Evolutionary conservation across 345 rosid species (phyloP).

Genomic region (Citrus sp.): DNA sequence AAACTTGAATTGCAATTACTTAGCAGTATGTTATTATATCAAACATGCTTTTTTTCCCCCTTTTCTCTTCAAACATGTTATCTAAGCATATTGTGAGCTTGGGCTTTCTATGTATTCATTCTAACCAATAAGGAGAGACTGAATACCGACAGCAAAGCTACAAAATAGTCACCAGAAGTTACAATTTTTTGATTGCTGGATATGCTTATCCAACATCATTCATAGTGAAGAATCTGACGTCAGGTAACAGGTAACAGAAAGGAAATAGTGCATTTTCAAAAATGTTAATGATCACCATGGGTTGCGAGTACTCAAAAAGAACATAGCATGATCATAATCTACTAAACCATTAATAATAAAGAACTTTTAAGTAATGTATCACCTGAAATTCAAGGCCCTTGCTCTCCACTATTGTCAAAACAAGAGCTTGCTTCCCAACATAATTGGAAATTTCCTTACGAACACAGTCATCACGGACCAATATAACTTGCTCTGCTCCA

Average conservation of each 20-base stretch:
- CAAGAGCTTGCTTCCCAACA: conserved; percentile 51
- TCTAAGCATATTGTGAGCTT: background rate
- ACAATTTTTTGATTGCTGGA: background rate
- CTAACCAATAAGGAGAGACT: background rate
- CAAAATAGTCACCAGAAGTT: background rate
- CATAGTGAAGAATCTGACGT: background rate
- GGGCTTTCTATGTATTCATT: background rate
- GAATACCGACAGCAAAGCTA: background rate
- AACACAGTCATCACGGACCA: conserved; percentile 41
- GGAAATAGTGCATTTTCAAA: background rate
- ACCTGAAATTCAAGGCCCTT: conserved; percentile 61
- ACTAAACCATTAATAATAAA: background rate
- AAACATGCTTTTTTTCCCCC: background rate
- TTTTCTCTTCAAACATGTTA: background rate
- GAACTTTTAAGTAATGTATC: background rate
- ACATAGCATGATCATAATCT: background rate
- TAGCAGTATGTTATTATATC: background rate
- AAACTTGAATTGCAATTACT: background rate
- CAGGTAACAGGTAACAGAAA: background rate
- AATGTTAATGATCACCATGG: background rate
- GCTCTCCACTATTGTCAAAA: conserved; percentile 42
- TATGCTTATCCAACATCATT: background rate
- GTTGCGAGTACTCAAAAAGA: background rate
- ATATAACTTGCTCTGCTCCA: conserved; percentile 52
- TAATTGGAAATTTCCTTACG: conserved; percentile 23